Conservation (phyloP, 208 protist genomes). For the Endotrypanum monterogeii region DNA sequence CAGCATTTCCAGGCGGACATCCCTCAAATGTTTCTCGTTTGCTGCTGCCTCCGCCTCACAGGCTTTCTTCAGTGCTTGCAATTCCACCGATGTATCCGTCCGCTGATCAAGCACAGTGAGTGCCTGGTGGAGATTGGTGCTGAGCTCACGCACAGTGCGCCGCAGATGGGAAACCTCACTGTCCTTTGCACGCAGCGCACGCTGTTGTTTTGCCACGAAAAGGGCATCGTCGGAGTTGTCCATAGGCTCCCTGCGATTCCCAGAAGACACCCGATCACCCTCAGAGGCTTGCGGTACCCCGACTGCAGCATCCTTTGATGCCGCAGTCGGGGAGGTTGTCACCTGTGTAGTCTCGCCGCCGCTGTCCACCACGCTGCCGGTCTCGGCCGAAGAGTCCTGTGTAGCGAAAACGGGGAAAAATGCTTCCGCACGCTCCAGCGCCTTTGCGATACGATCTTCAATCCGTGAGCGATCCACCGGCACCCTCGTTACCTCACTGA, state of each 20-base stretch:
- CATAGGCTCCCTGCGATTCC: neutral
- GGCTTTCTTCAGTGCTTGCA: constrained; percentile 41
- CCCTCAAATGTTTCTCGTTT: constrained; percentile 28
- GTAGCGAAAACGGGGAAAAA: neutral
- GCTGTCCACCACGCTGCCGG: neutral
- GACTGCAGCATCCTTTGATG: neutral
- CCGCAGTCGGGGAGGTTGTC: neutral
- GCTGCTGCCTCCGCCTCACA: constrained; percentile 30
- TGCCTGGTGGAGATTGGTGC: constrained; percentile 53
- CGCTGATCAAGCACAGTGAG: constrained; percentile 55
- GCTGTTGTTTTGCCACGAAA: neutral
- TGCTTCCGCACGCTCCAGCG: neutral
- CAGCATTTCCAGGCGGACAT: constrained; percentile 60
- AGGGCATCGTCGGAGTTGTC: neutral
- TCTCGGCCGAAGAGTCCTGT: neutral
- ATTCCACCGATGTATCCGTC: constrained; percentile 47
- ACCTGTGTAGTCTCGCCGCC: neutral
- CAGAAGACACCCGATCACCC: neutral
- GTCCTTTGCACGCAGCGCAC: constrained; percentile 28
- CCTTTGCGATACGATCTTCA: constrained; percentile 1
- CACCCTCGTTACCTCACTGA: neutral
- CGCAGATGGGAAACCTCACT: constrained; percentile 61
- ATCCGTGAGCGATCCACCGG: constrained; percentile 3
- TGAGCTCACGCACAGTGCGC: constrained; percentile 54
- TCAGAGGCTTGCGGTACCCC: neutral